A percentile compares a stretch with the other conserved stretches of the same genome.
Conservation (phyloP, 129 eudicot genomes). For the Helianthus tuberosus region DNA sequence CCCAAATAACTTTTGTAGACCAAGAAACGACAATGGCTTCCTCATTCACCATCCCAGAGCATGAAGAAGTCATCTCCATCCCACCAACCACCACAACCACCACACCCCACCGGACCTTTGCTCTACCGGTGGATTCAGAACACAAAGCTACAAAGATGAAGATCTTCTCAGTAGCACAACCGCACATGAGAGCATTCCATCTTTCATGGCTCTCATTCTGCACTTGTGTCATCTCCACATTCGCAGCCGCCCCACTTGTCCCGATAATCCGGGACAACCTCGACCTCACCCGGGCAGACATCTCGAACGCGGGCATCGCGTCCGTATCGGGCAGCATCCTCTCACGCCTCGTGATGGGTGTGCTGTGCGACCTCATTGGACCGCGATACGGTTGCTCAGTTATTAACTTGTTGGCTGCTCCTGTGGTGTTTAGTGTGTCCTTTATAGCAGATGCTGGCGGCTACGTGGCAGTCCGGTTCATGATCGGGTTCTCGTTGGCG, state of each 20-base stretch:
- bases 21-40: constrained; percentile 29
- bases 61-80: constrained; percentile 12
- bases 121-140: constrained; percentile 35
- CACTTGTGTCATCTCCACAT: constrained; percentile 41
- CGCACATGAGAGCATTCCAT: constrained; percentile 42
- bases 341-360: constrained; percentile 51
- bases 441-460: constrained; percentile 38
- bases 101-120: not conserved
- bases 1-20: not conserved
- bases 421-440: constrained; percentile 32
- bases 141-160: constrained; percentile 35
- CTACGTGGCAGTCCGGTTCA: constrained; percentile 39
- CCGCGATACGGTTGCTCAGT: constrained; percentile 44
- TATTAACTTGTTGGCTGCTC: constrained; percentile 40
- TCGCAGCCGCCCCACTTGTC: constrained; percentile 43
- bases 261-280: constrained; percentile 47
- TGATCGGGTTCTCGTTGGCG: constrained; percentile 51
- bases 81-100: not conserved
- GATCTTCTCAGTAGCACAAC: constrained; percentile 28
- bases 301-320: constrained; percentile 47
- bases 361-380: constrained; percentile 49
- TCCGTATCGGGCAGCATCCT: constrained; percentile 49
- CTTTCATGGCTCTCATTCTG: constrained; percentile 42
- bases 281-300: constrained; percentile 38
- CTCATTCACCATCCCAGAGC: constrained; percentile 9